A percentile compares a stretch with the other conserved stretches of the same genome.
phyloP scores from a whole-genome alignment of 2,329 filamentous ascomycete genomes.

The Penicillium frequentans region DNA sequence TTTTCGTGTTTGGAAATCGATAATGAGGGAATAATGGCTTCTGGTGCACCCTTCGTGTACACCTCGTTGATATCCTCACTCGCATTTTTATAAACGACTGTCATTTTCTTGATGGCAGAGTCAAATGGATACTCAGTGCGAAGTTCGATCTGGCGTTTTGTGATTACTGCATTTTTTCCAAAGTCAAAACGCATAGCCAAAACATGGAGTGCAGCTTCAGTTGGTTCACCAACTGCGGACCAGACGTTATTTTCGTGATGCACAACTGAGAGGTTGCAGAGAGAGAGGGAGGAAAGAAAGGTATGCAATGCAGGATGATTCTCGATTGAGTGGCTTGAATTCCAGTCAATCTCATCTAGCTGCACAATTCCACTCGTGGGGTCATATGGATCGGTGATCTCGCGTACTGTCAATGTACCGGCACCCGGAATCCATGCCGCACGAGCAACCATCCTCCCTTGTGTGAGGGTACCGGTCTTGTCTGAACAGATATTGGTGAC shows the following conservation, averaged over 20 bases:
- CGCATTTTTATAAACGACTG: constrained; percentile 55
- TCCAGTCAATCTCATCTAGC: constrained; percentile 34
- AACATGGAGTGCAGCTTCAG: constrained; percentile 67
- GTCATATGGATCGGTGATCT: constrained; percentile 55
- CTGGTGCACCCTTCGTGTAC: constrained; percentile 64
- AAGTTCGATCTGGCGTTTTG: constrained; percentile 15
- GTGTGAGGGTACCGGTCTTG: constrained; percentile 57
- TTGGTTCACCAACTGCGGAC: constrained; percentile 63
- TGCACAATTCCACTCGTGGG: constrained; percentile 53
- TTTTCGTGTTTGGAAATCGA: constrained; percentile 20
- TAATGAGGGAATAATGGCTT: constrained; percentile 51
- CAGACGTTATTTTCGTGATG: constrained; percentile 47
- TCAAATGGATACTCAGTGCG: constrained; percentile 65
- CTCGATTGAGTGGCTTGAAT: constrained; percentile 22
- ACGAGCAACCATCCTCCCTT: constrained; percentile 61
- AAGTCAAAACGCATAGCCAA: constrained; percentile 62
- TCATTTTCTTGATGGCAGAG: constrained; percentile 66
- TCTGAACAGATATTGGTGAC: constrained; percentile 61
- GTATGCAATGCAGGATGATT: constrained; percentile 44
- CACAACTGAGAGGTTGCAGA: constrained; percentile 56
- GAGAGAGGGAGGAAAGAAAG: constrained; percentile 55
- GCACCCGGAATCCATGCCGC: constrained; percentile 57
- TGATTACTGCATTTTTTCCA: constrained; percentile 48
- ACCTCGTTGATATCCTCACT: constrained; percentile 37
- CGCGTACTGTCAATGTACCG: constrained; percentile 54